Conservation (phyloP, 139 green algal genomes). For the Diplosphaera chodatii region DNA sequence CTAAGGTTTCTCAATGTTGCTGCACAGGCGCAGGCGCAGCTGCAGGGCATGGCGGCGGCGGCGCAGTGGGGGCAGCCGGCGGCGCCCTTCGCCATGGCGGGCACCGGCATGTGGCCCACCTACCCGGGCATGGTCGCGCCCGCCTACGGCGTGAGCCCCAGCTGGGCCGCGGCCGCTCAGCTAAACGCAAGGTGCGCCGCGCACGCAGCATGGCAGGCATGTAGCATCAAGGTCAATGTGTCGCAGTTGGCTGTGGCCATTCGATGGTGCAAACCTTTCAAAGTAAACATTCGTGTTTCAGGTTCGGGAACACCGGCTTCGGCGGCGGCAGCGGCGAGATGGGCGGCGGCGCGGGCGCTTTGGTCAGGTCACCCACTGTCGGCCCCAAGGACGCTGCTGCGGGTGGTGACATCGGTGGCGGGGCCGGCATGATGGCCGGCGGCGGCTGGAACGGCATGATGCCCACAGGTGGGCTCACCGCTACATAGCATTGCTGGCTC, state of each 20-base stretch:
- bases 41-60: background rate
- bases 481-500: background rate
- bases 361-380: background rate
- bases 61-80: background rate
- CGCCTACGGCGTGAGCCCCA: background rate
- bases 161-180: background rate
- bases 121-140: background rate
- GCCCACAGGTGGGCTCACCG: background rate
- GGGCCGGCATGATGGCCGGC: background rate
- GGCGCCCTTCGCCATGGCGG: background rate
- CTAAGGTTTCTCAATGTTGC: background rate
- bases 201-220: background rate
- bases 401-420: background rate
- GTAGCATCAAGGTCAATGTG: too few species aligned
- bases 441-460: background rate
- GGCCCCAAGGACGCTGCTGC: too few species aligned
- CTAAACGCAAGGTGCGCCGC: background rate
- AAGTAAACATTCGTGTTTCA: background rate
- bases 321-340: too few species aligned
- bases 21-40: conserved; percentile 1
- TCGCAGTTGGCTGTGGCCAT: too few species aligned
- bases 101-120: background rate
- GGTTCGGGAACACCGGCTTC: background rate
- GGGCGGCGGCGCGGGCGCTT: too few species aligned
- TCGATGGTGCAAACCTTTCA: too few species aligned